phyloP scores from a whole-genome alignment of 2,329 filamentous ascomycete species.

The Microdochium bolleyi region DNA sequence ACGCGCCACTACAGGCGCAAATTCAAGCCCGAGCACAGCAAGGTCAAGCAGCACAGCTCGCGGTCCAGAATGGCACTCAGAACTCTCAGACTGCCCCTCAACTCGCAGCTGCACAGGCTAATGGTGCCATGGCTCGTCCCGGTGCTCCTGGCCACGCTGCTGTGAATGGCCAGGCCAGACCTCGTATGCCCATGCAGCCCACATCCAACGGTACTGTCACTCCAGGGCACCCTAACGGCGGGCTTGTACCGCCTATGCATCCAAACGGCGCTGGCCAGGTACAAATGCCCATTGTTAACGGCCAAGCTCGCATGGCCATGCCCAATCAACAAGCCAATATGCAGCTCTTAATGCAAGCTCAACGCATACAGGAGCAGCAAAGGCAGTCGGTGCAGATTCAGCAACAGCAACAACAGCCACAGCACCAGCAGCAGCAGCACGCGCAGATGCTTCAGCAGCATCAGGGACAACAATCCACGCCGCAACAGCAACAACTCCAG shows the following conservation, averaged over 20 bases:
- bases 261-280: constrained; percentile 62
- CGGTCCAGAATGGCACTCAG: constrained; percentile 27
- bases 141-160: constrained; percentile 36
- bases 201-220: constrained; percentile 40
- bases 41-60: constrained; percentile 35
- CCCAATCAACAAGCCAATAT: constrained; percentile 39
- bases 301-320: constrained; percentile 53
- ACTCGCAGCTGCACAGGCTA: constrained; percentile 21
- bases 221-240: constrained; percentile 40
- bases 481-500: constrained; percentile 20
- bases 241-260: constrained; percentile 44
- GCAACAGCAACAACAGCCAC: constrained; percentile 26
- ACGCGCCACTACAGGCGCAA: constrained; percentile 24
- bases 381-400: constrained; percentile 42
- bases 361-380: constrained; percentile 60
- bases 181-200: constrained; percentile 46
- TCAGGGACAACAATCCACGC: constrained; percentile 12
- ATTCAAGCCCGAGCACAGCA: constrained; percentile 38
- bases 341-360: constrained; percentile 53
- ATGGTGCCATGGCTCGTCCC: constrained; percentile 27
- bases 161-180: constrained; percentile 36
- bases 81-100: constrained; percentile 25
- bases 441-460: constrained; percentile 15
- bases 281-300: constrained; percentile 55
- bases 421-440: constrained; percentile 23